Conservation (phyloP, 2,329 filamentous ascomycete genomes). For the Sarocladium oryzae region DNA sequence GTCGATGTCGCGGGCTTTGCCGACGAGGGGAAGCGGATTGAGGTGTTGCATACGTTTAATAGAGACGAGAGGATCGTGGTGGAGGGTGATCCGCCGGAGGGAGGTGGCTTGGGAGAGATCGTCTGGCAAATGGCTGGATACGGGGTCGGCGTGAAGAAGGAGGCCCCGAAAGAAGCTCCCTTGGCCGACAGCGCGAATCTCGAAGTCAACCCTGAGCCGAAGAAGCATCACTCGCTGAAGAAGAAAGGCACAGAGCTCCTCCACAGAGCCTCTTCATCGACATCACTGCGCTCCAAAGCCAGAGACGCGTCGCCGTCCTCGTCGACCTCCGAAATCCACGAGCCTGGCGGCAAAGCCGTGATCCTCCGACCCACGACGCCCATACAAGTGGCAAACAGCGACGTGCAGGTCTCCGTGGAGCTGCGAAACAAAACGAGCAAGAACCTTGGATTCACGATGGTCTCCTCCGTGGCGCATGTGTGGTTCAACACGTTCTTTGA, state of each 20-base stretch:
- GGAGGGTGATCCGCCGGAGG: conserved; percentile 46
- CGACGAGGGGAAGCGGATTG: conserved; percentile 84
- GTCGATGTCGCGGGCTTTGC: conserved; percentile 77
- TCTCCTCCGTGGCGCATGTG: conserved; percentile 86
- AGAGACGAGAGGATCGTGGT: conserved; percentile 66
- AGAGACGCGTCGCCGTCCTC: conserved; percentile 7
- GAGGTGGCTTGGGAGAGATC: conserved; percentile 42
- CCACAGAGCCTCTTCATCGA: conserved; percentile 21
- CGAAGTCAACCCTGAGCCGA: conserved; percentile 14
- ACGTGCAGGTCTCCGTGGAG: conserved; percentile 87
- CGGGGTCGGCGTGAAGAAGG: conserved; percentile 17
- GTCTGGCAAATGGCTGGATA: conserved; percentile 47
- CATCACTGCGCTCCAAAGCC: conserved; percentile 15
- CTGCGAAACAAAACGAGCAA: conserved; percentile 73
- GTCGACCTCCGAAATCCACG: conserved; percentile 3
- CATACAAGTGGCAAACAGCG: conserved; percentile 69
- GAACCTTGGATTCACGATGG: conserved; percentile 77
- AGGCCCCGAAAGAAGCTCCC: conserved; percentile 30
- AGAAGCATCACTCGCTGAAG: conserved; percentile 15
- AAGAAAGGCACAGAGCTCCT: conserved; percentile 27
- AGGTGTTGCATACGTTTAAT: conserved; percentile 73
- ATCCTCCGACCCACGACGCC: conserved; percentile 68
- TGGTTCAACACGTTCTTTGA: conserved; percentile 98
- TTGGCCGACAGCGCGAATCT: conserved; percentile 24
- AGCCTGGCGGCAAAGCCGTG: conserved; percentile 62